Evolutionary conservation across 371 early-diverging fungal species (phyloP), one percentile per base, ranked within the genome.

Genomic region (Batrachochytrium dendrobatidis): DNA sequence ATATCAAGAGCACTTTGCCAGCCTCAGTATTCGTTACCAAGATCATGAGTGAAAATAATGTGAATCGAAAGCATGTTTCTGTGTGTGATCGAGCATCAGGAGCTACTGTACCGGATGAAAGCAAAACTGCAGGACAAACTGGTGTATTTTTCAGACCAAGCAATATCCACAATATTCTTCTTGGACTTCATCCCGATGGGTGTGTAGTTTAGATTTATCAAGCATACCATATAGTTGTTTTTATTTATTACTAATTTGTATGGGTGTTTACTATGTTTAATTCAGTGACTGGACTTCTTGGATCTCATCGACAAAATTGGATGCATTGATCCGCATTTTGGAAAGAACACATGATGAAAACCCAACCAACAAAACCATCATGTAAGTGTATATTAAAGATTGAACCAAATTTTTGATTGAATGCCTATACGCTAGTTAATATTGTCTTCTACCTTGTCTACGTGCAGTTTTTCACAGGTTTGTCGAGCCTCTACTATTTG

Each of bases 381-480:
- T 92, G 49, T 48, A 8, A 7, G 49, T 48, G 49, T n/a, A n/a
- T n/a, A n/a, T n/a, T n/a, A n/a, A n/a, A n/a, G n/a, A n/a, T n/a
- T n/a, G n/a, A n/a, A n/a, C n/a, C n/a, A n/a, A n/a, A n/a, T n/a
- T n/a, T n/a, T n/a, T n/a, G n/a, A n/a, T n/a, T n/a, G n/a, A n/a
- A n/a, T n/a, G n/a, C n/a, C n/a, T n/a, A n/a, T n/a, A n/a, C n/a
- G n/a, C n/a, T n/a, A n/a, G n/a, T n/a, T n/a, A n/a, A n/a, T n/a
- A n/a, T n/a, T n/a, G n/a, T n/a, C n/a, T n/a, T n/a, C n/a, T n/a
- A n/a, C n/a, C n/a, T n/a, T n/a, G n/a, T n/a, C n/a, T n/a, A n/a
- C n/a, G n/a, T n/a, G n/a, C 39, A 39, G 39, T 0, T 92, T 91
- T 66, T 88, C 89, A 5, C n/a, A n/a, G n/a, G n/a, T n/a, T n/a